Evolutionary conservation across 495 filamentous ascomycete genomes (phyloP).

Genomic region (Astrothelium macrocarpum): DNA sequence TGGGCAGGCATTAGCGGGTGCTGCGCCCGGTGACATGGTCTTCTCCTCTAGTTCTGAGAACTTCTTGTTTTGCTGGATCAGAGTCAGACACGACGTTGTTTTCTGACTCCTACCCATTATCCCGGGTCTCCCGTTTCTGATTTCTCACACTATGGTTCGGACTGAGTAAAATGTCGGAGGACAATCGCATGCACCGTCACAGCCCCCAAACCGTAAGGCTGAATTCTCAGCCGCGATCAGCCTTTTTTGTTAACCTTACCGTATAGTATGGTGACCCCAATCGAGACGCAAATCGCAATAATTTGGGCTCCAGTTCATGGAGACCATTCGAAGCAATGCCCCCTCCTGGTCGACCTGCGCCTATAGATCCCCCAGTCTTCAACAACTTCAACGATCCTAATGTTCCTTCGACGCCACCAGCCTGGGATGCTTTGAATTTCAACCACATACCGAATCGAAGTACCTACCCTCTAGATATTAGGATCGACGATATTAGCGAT

Average conservation of each 20-base stretch:
- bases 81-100: not conserved
- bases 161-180: not conserved
- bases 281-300: constrained; percentile 2
- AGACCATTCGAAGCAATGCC: not conserved
- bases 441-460: not conserved
- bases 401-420: not conserved
- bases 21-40: not conserved
- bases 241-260: not conserved
- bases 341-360: constrained; percentile 3
- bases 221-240: not conserved
- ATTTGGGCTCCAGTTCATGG: not conserved
- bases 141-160: not conserved
- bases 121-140: not conserved
- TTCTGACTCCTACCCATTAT: not conserved
- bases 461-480: not conserved
- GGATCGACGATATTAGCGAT: not conserved
- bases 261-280: not conserved
- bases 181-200: not conserved
- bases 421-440: not conserved
- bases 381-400: not conserved
- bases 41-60: no score
- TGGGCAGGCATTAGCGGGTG: not conserved
- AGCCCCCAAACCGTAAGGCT: constrained; percentile 5
- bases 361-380: not conserved
- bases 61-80: not conserved